Conservation (phyloP, 202 grass and related monocot species). For the Hordeum pubiflorum region DNA sequence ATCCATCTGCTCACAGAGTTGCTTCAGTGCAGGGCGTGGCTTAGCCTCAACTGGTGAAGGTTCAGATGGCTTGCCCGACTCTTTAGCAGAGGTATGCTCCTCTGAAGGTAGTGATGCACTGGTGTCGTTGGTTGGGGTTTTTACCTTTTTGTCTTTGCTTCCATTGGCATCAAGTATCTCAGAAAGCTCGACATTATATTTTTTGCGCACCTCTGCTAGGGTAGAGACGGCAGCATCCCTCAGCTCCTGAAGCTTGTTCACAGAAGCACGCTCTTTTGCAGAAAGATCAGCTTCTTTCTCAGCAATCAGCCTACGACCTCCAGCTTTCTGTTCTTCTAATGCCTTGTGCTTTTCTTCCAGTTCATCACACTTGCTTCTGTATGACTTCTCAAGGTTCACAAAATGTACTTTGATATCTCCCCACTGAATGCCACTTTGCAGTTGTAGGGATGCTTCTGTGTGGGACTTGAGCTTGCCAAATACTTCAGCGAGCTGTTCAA, state of each 20-base stretch:
- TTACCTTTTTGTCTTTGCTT: constrained; percentile 80
- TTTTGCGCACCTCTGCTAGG: constrained; percentile 60
- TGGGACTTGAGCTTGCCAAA: constrained; percentile 65
- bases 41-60: constrained; percentile 39
- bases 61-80: constrained; percentile 36
- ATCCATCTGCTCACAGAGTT: constrained; percentile 85
- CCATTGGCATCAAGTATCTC: constrained; percentile 57
- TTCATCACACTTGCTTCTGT: constrained; percentile 61
- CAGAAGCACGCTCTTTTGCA: constrained; percentile 49
- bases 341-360: constrained; percentile 52
- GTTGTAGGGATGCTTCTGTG: constrained; percentile 41
- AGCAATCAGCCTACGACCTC: constrained; percentile 44
- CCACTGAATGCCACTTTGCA: constrained; percentile 52
- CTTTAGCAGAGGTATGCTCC: constrained; percentile 48
- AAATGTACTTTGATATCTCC: constrained; percentile 65
- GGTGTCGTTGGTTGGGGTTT: constrained; percentile 39
- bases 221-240: constrained; percentile 59
- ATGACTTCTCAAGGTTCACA: constrained; percentile 49
- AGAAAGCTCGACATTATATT: constrained; percentile 65
- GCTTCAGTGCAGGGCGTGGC: constrained; percentile 49
- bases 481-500: constrained; percentile 63
- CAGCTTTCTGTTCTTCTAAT: constrained; percentile 57
- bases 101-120: constrained; percentile 53
- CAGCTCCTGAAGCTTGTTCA: constrained; percentile 66
- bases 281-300: constrained; percentile 60